These are phyloP conservation scores for Saccharomycopsis schoenii DNA, from an alignment of 805 yeast species.

Conservation along the genomic window DNA sequence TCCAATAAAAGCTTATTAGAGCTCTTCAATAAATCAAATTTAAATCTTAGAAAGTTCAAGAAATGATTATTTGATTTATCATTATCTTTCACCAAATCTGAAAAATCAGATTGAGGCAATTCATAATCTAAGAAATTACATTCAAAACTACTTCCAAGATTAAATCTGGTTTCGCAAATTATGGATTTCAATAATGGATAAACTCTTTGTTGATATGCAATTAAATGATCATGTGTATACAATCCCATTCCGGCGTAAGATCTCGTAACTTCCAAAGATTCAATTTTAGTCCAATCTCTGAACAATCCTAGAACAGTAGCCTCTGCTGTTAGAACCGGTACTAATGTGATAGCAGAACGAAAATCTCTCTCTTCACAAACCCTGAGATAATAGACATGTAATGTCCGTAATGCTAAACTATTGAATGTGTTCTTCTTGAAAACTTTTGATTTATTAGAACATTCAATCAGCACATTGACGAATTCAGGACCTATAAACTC, in stretches of 20 bases:
- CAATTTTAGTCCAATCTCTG: constrained; percentile 7
- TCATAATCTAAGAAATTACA: background rate
- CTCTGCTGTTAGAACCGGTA: background rate
- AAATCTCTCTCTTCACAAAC: constrained; percentile 7
- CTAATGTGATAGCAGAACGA: background rate
- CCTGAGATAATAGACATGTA: constrained; percentile 6
- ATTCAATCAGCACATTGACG: constrained; percentile 9
- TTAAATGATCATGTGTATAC: background rate
- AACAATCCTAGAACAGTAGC: constrained; percentile 7
- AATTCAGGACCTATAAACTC: constrained; percentile 5
- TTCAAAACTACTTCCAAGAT: background rate
- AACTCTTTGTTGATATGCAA: background rate
- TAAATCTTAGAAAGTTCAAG: background rate
- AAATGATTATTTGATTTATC: background rate
- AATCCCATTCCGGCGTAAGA: background rate
- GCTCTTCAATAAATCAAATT: background rate
- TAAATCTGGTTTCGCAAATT: background rate
- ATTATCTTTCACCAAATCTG: background rate
- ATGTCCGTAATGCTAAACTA: constrained; percentile 1
- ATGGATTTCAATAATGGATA: background rate
- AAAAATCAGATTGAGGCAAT: background rate
- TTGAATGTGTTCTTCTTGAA: constrained; percentile 6
- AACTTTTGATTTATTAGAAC: constrained; percentile 12
- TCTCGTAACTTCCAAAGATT: background rate
- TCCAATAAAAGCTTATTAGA: background rate